phyloP scores from a whole-genome alignment of 2,329 filamentous ascomycete genomes.

The Hypoxylon sp. region DNA sequence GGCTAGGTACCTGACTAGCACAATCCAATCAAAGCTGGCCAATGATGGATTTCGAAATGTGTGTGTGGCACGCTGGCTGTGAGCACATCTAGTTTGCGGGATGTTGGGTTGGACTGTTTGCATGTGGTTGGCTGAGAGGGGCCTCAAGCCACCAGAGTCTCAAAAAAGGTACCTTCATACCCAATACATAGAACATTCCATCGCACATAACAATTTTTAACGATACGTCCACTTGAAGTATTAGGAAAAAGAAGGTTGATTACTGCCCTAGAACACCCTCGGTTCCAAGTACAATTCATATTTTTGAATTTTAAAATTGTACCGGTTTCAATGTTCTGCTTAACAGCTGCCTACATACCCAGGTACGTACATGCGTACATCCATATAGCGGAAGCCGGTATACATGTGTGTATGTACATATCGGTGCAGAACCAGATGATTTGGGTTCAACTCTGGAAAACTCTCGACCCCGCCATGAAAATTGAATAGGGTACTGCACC shows the following conservation, averaged over 20 bases:
- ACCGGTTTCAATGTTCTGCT: too few species aligned
- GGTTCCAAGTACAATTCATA: too few species aligned
- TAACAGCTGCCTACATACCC: too few species aligned
- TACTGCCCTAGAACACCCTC: too few species aligned
- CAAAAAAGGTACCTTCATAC: too few species aligned
- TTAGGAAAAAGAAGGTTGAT: too few species aligned
- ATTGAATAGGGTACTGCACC: conserved; percentile 25
- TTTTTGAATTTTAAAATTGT: too few species aligned
- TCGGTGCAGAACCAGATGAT: not conserved
- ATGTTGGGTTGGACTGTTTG: not conserved
- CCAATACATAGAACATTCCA: not conserved
- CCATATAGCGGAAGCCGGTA: too few species aligned
- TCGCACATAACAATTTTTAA: not conserved
- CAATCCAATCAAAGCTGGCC: conserved; percentile 17
- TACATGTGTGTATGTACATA: too few species aligned
- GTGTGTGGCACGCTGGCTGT: conserved; percentile 18
- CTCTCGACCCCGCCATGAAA: conserved; percentile 34
- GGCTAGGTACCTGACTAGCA: conserved; percentile 24
- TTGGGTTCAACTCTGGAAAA: conserved; percentile 1
- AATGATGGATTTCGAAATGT: conserved; percentile 19
- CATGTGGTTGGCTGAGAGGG: conserved; percentile 2
- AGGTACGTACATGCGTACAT: too few species aligned
- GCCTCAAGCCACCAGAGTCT: conserved; percentile 10
- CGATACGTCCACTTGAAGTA: not conserved
- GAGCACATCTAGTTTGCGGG: conserved; percentile 8